Conservation (phyloP, 2,329 filamentous ascomycete species). For the Rhynchosporium graminicola region DNA sequence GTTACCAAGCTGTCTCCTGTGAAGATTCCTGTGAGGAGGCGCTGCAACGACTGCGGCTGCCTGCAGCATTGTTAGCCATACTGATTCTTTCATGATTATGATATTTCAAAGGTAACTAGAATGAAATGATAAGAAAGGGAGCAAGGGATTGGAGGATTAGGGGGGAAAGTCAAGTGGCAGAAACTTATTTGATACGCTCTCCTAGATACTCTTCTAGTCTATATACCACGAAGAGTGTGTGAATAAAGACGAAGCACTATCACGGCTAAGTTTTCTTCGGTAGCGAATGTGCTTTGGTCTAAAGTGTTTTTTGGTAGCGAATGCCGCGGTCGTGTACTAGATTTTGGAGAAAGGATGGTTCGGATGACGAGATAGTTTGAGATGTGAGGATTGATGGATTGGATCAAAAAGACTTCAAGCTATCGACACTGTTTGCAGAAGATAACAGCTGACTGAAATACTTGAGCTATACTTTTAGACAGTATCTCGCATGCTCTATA, state of each 20-base stretch:
- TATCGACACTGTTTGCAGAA: not conserved
- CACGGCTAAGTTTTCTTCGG: not conserved
- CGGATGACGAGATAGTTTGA: not conserved
- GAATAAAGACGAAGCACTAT: not conserved
- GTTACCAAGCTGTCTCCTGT: slow-evolving; percentile 3
- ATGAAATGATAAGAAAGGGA: slow-evolving; percentile 9
- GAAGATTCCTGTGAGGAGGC: slow-evolving; percentile 1
- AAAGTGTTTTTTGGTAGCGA: slow-evolving; percentile 1
- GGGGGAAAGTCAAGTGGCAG: slow-evolving; percentile 6
- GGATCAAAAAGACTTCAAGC: slow-evolving; percentile 3
- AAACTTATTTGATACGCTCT: slow-evolving; percentile 7
- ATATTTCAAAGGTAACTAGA: slow-evolving; percentile 1
- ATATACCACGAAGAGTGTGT: slow-evolving; percentile 9
- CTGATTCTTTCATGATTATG: slow-evolving; percentile 10
- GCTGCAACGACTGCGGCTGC: slow-evolving; percentile 9
- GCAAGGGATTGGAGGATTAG: not conserved
- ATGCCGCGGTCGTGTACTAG: slow-evolving; percentile 2
- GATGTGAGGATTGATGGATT: not conserved
- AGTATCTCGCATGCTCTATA: not conserved
- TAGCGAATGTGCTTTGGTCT: not conserved
- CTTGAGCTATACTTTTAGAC: not conserved
- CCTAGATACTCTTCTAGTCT: not conserved
- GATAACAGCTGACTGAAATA: not conserved
- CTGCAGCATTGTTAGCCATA: slow-evolving; percentile 16
- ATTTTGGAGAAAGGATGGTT: not conserved